Base-by-base conservation (phyloP, 441 rosid species). In the Populus tomentosa region DNA sequence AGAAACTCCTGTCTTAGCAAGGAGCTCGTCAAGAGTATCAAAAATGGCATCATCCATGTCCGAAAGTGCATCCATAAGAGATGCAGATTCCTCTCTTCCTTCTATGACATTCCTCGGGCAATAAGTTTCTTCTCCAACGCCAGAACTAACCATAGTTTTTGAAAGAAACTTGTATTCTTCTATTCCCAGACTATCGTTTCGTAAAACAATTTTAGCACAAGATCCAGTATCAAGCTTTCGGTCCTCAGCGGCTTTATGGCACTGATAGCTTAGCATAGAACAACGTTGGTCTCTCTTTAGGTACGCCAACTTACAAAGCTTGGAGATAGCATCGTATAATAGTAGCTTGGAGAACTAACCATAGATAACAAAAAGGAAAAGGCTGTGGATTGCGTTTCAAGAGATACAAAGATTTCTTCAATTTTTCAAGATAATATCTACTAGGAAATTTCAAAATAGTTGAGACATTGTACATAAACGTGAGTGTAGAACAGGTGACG, bases 51-150 rank as follows among this genome's bases (percentile, higher is more conserved):
- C 30, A 28, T 28, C 30, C 3, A 28, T 28, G 3, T 28, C 30
- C 30, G 53, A 66, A 38, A 80, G n/a, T 8, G 81, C 86, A 38
- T 89, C 94, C 6, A 33, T 28, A 4, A 81, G 70, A 40, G 86
- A 81, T 35, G 91, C 88, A 50, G 53, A 36, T 42, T 82, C 85
- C 82, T 89, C 94, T 76, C 89, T 83, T 4, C 91, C 94, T 4
- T 77, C 83, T 0, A 89, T 32, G 80, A 88, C 75, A 28, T 73
- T 72, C 81, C 75, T 83, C 0, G 97, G 97, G 21, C 84, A 82
- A 70, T 84, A 90, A 21, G 91, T 85, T 46, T 90, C 84, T 73
- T 92, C 91, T 32, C 93, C 93, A n/a, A 90, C 78, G 9, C 97
- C 97, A 0, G 93, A 87, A 64, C 82, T 82, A 21, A 86, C 88